Base-by-base conservation (phyloP, 2,329 filamentous ascomycete species). In the Ascochyta pisi region DNA sequence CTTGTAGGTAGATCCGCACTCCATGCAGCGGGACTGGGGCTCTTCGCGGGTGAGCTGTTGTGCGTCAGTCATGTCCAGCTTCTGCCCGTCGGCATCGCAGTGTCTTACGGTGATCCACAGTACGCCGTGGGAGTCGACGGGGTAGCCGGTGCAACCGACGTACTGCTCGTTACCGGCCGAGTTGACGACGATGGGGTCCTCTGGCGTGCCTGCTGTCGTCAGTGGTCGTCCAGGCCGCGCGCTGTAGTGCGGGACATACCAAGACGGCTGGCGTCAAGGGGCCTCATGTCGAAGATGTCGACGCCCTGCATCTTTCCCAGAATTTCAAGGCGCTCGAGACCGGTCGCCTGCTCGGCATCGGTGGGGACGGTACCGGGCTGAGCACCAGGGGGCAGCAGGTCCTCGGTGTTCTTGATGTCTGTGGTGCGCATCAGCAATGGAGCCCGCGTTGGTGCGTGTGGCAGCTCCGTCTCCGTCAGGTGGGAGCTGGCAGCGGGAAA, bases 261-360 rank as follows among this genome's bases (percentile, higher is more conserved):
- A 79, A 86, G 86, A 76, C 95, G 89, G 78, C 90, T 95, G 63
- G 94, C 84, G 78, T 98, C 95, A 70, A 99, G 86, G 63, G 95
- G 95, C 80, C 87, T 89, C 95, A 98, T 96, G 82, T 99, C 93
- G 83, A 99, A 99, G 77, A 98, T 84, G 77, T 99, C 95, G 72
- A 97, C 83, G 67, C 95, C 93, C 84, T 98, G 92, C 90, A 98
- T 96, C 88, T 99, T 99, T 81, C 95, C 95, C 77, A 99, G 85
- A 74, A 99, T 95, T 82, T 99, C 95, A 70, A 99, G 86, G 86
- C 95, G 93, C 85, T 99, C 95, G 58, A 98, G 85, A 90, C 95
- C 95, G 70, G 95, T 98, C 58, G 95, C 82, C 80, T 99, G 95
- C 79, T 98, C 92, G 76, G 96, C 80, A 80, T 99, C 95, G 81